Percentiles rank a stretch among this genome's conserved stretches.
phyloP scores from a whole-genome alignment of 2,329 filamentous ascomycete genomes.

The Hirsutella rhossiliensis region DNA sequence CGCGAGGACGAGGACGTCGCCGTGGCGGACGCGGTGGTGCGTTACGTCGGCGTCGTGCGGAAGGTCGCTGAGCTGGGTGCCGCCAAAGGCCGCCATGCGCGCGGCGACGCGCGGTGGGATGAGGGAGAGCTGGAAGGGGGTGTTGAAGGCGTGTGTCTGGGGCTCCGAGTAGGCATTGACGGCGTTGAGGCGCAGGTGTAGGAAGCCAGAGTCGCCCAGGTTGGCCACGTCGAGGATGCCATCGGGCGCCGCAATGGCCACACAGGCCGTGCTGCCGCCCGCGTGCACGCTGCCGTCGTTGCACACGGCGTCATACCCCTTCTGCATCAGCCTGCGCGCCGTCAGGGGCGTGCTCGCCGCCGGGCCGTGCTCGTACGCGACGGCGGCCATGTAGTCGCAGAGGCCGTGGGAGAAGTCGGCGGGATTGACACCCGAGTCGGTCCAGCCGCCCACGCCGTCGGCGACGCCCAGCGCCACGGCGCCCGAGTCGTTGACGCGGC shows the following conservation, averaged over 20 bases:
- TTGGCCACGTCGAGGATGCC: conserved; percentile 83
- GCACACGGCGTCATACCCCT: conserved; percentile 73
- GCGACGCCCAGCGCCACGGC: conserved; percentile 78
- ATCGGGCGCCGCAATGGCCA: conserved; percentile 63
- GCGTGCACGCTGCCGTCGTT: conserved; percentile 61
- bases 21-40: conserved; percentile 67
- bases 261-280: conserved; percentile 83
- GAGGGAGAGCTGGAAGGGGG: conserved; percentile 85
- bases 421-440: conserved; percentile 82
- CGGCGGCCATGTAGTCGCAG: conserved; percentile 83
- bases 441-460: conserved; percentile 93
- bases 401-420: conserved; percentile 91
- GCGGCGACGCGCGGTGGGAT: conserved; percentile 69
- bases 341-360: conserved; percentile 30
- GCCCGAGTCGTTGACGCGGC: conserved; percentile 59
- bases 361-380: conserved; percentile 46
- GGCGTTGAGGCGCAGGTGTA: conserved; percentile 74
- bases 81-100: conserved; percentile 75
- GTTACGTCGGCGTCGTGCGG: conserved; percentile 76
- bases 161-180: conserved; percentile 73
- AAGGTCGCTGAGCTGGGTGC: conserved; percentile 66
- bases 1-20: conserved; percentile 86
- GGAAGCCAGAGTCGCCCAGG: conserved; percentile 86
- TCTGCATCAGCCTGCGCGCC: conserved; percentile 63
- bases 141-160: conserved; percentile 96